Percentiles rank a stretch among this genome's conserved stretches.
Evolutionary conservation across 2,329 filamentous ascomycete species (phyloP).

Genomic region (Cercospora citrullina): DNA sequence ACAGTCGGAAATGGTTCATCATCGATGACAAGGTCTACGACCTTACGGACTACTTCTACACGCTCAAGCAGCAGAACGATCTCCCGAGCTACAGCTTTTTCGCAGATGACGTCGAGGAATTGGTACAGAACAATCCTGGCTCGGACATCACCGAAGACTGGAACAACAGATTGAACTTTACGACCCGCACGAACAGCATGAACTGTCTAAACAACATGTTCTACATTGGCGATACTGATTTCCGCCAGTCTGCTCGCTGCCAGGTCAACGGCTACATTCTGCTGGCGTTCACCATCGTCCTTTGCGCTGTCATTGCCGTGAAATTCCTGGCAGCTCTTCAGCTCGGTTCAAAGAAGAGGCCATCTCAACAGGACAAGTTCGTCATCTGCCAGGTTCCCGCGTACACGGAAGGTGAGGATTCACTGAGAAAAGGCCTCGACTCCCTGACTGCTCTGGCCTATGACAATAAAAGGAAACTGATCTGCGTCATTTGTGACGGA

Average conservation of each 20-base stretch:
- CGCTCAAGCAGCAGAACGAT: slow-evolving; percentile 59
- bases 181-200: slow-evolving; percentile 65
- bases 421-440: slow-evolving; percentile 86
- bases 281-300: slow-evolving; percentile 79
- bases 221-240: slow-evolving; percentile 80
- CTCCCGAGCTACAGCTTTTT: slow-evolving; percentile 67
- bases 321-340: slow-evolving; percentile 95
- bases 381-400: slow-evolving; percentile 98
- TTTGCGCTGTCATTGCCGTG: slow-evolving; percentile 74
- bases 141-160: slow-evolving; percentile 70
- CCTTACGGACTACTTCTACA: slow-evolving; percentile 87
- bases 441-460: slow-evolving; percentile 93
- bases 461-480: slow-evolving; percentile 96
- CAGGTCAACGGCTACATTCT: slow-evolving; percentile 90
- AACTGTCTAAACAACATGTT: slow-evolving; percentile 83
- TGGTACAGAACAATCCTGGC: slow-evolving; percentile 77
- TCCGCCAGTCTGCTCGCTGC: slow-evolving; percentile 73
- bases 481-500: slow-evolving; percentile 94
- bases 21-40: slow-evolving; percentile 80
- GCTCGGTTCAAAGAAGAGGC: slow-evolving; percentile 86
- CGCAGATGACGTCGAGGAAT: slow-evolving; percentile 62
- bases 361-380: slow-evolving; percentile 93
- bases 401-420: slow-evolving; percentile 97
- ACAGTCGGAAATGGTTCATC: slow-evolving; percentile 75
- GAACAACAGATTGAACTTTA: slow-evolving; percentile 54